phyloP scores from a whole-genome alignment of 169 alveolate genomes.

The Plasmodium coatneyi region DNA sequence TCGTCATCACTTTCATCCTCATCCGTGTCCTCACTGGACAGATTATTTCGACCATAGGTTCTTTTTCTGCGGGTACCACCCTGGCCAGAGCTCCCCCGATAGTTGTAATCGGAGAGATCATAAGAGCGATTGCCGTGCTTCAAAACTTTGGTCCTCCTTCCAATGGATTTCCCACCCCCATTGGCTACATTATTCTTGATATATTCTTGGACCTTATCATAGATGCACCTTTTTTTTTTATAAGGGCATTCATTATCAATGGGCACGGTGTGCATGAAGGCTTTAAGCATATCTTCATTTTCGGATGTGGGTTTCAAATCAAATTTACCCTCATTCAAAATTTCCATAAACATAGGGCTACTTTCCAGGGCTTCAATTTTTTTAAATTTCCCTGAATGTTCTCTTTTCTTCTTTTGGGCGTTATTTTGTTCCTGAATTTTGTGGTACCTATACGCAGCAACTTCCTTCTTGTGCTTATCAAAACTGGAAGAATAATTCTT shows the following conservation, averaged over 20 bases:
- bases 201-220: slow-evolving; percentile 74
- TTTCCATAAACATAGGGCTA: slow-evolving; percentile 66
- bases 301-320: slow-evolving; percentile 72
- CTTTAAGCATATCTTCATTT: slow-evolving; percentile 61
- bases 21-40: slow-evolving; percentile 14
- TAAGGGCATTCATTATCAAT: slow-evolving; percentile 76
- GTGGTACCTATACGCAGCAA: slow-evolving; percentile 43
- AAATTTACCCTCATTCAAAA: slow-evolving; percentile 54
- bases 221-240: slow-evolving; percentile 69
- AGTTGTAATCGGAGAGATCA: background rate
- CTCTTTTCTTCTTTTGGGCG: slow-evolving; percentile 56
- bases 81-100: background rate
- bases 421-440: slow-evolving; percentile 65
- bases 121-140: background rate
- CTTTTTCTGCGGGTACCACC: slow-evolving; percentile 19
- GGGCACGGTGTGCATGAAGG: slow-evolving; percentile 63
- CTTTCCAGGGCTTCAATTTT: slow-evolving; percentile 66
- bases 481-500: slow-evolving; percentile 39
- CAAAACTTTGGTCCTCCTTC: slow-evolving; percentile 10
- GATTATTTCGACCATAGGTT: slow-evolving; percentile 20
- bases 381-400: slow-evolving; percentile 68
- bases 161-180: slow-evolving; percentile 35
- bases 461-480: slow-evolving; percentile 76
- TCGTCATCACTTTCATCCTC: slow-evolving; percentile 23
- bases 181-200: slow-evolving; percentile 15